A percentile compares a stretch with the other conserved stretches of the same genome.
phyloP scores from a whole-genome alignment of 2,329 filamentous ascomycete genomes.

The Setomelanomma holmii region DNA sequence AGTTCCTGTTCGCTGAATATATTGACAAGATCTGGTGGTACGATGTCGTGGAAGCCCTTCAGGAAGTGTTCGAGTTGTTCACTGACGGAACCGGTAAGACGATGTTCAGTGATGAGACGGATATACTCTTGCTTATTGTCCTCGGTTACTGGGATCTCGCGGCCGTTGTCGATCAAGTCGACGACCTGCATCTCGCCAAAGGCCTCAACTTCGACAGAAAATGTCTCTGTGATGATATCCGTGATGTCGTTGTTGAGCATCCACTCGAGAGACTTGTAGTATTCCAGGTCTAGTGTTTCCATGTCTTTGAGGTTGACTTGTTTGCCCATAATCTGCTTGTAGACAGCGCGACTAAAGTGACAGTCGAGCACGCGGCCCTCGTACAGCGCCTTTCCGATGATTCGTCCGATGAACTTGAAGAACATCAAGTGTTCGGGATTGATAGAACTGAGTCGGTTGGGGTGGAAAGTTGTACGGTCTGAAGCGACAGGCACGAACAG shows the following conservation, averaged over 20 bases:
- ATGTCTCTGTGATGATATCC: conserved; percentile 95
- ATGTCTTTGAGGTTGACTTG: conserved; percentile 98
- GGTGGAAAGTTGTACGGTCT: conserved; percentile 97
- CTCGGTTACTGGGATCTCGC: conserved; percentile 91
- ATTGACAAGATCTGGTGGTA: conserved; percentile 88
- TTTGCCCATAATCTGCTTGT: conserved; percentile 96
- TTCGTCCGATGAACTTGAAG: conserved; percentile 98
- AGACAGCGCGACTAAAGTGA: conserved; percentile 98
- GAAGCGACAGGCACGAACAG: conserved; percentile 96
- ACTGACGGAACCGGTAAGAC: conserved; percentile 87
- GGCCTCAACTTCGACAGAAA: conserved; percentile 90
- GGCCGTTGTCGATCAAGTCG: conserved; percentile 85
- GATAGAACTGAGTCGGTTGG: conserved; percentile 90
- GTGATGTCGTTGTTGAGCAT: conserved; percentile 99
- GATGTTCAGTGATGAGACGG: conserved; percentile 91
- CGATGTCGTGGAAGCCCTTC: conserved; percentile 97
- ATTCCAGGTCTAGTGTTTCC: conserved; percentile 97
- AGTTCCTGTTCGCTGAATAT: conserved; percentile 99
- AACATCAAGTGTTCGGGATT: conserved; percentile 96
- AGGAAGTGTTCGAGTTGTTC: conserved; percentile 95
- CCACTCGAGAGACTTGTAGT: conserved; percentile 98
- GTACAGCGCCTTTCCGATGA: conserved; percentile 97
- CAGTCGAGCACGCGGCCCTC: conserved; percentile 95
- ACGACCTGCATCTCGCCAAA: conserved; percentile 90
- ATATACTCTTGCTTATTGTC: conserved; percentile 99